Base-by-base conservation (phyloP, 2,329 filamentous ascomycete genomes). In the Colletotrichum tofieldiae region DNA sequence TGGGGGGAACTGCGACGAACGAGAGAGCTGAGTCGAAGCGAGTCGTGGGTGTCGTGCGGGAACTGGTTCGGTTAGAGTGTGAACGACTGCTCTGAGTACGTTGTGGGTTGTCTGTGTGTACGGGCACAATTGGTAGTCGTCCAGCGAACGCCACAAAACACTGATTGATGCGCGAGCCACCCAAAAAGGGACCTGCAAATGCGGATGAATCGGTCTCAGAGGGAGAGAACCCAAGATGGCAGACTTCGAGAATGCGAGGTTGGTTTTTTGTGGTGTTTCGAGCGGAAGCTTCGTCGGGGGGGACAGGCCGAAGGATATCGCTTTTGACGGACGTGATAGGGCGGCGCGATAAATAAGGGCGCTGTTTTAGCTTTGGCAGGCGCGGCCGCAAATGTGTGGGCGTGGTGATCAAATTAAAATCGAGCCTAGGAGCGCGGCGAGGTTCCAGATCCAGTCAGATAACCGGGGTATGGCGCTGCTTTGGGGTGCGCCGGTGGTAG, bases 141-240 rank as follows among this genome's bases (percentile, higher is more conserved):
- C 71, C 71, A 73, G 71, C 71, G 71, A 73, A 73, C 61, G 71
- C 67, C 67, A 66, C 71, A 60, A 61, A 43, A 73, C 39, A 58
- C 41, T 20, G 35, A 55, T 47, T 54, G 58, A 56, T 41, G 41
- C 47, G 71, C 41, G 23, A 58, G 29, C 55, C 52, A 52, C n/a
- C 23, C 37, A 32, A 39, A 29, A 39, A n/a, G 51, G 39, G 6
- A 7, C 52, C 62, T 29, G 62, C 37, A 20, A 18, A 35, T 58
- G 51, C 18, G 56, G 35, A 49, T 41, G 37, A 52, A 39, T 63
- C 41, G 55, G 37, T 64, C 8, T 64, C 39, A 58, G 43, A 39
- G 47, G 1, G 47, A 51, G 20, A 51, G 47, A 43, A 20, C 59
- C 59, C 54, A 69, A 72, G 69, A 72, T 64, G 69, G 69, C 59